Evolutionary conservation across 768 basidiomycete genomes (phyloP).

Genomic region (Lentinus tigrinus): DNA sequence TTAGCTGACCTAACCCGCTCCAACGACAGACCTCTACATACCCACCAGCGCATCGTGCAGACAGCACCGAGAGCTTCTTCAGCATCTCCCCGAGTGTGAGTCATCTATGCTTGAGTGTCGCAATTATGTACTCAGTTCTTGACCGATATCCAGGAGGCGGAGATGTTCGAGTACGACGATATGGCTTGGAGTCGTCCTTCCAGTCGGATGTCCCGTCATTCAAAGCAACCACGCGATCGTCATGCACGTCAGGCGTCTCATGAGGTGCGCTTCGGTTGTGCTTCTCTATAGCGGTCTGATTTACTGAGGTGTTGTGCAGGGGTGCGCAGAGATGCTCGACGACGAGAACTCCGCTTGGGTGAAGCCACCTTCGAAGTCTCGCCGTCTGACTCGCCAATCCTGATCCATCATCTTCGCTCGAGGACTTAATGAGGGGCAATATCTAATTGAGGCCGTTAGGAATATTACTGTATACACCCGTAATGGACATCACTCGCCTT

Average conservation of each 20-base stretch:
- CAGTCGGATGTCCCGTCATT: neutral
- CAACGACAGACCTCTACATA: neutral
- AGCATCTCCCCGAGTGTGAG: neutral
- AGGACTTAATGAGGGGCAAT: neutral
- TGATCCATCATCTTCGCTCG: neutral
- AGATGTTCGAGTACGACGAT: constrained; percentile 13
- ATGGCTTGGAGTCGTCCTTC: constrained; percentile 14
- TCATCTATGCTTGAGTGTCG: neutral
- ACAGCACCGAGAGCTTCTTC: neutral
- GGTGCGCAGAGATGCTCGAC: constrained; percentile 20
- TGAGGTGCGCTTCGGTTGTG: neutral
- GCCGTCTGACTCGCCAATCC: neutral
- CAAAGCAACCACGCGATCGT: neutral
- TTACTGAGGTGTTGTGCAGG: neutral
- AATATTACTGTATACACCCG: neutral
- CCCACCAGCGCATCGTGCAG: neutral
- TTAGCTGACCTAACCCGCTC: neutral
- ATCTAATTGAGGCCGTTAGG: neutral
- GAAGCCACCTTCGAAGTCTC: neutral
- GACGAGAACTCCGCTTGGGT: constrained; percentile 23
- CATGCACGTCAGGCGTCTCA: neutral
- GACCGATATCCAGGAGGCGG: neutral
- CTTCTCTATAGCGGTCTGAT: neutral
- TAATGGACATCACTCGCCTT: neutral
- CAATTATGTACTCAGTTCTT: neutral